Percentiles rank a stretch among this genome's conserved stretches.
phyloP scores from a whole-genome alignment of 2,329 filamentous ascomycete genomes.

The Aspergillus sp. region DNA sequence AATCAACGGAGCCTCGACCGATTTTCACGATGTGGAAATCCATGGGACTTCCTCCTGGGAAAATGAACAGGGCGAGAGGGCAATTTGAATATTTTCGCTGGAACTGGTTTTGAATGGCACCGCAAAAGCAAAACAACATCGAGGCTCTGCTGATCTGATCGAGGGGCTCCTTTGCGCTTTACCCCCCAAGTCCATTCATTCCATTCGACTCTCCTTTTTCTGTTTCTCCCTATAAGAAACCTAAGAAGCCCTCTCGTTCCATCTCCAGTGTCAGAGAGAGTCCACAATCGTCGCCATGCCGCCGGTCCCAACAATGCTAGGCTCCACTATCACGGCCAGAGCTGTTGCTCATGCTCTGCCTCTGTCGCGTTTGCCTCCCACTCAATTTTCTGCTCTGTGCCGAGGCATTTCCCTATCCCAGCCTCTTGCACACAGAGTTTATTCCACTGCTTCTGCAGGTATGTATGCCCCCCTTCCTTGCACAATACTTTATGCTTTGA shows the following conservation, averaged over 20 bases:
- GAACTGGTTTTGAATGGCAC: background rate
- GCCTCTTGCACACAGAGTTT: background rate
- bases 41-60: background rate
- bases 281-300: conserved; percentile 4
- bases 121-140: background rate
- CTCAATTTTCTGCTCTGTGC: background rate
- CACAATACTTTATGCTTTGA: background rate
- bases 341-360: conserved; percentile 8
- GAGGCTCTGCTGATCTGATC: background rate
- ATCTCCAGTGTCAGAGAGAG: background rate
- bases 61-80: too few relatives aligned
- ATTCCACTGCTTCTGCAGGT: background rate
- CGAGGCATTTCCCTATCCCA: background rate
- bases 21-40: background rate
- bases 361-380: conserved; percentile 1
- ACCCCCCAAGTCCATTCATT: background rate
- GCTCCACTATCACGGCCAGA: conserved; percentile 2
- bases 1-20: background rate
- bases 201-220: background rate
- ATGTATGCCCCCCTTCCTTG: background rate
- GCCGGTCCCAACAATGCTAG: conserved; percentile 1
- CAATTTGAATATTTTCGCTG: too few relatives aligned
- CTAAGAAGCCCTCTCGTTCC: too few relatives aligned
- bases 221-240: background rate
- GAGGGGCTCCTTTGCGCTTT: background rate